Conservation (phyloP, 345 rosid genomes). For the Gynandropsis gynandra region DNA sequence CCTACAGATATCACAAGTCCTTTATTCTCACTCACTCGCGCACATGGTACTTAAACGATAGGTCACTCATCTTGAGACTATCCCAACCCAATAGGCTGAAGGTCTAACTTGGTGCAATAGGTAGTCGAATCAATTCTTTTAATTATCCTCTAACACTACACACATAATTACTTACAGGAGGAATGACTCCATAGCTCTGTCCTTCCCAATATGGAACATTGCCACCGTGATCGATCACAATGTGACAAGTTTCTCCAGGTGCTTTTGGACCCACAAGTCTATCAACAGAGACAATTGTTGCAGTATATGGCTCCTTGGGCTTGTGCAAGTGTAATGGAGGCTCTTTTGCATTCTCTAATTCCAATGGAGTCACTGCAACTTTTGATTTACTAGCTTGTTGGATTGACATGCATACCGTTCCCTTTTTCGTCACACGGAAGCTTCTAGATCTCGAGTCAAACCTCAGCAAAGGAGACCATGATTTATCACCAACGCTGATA, state of each 20-base stretch:
- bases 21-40: too few species aligned
- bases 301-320: conserved; percentile 84
- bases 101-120: too few species aligned
- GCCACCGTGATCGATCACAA: conserved; percentile 91
- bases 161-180: conserved; percentile 64
- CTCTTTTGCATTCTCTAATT: conserved; percentile 67
- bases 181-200: conserved; percentile 95
- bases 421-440: too few species aligned
- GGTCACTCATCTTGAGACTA: too few species aligned
- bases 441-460: too few species aligned
- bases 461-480: too few species aligned
- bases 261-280: conserved; percentile 84
- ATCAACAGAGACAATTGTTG: conserved; percentile 89
- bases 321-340: conserved; percentile 85
- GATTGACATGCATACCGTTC: conserved; percentile 62
- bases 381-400: conserved; percentile 70
- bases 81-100: too few species aligned
- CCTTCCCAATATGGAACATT: conserved; percentile 99
- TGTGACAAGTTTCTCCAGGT: conserved; percentile 96
- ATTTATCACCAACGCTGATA: too few species aligned
- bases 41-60: too few species aligned
- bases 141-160: too few species aligned
- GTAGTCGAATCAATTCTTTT: too few species aligned
- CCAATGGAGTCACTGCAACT: conserved; percentile 62
- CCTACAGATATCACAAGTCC: too few species aligned